phyloP scores from a whole-genome alignment of 192 early-diverging fungal genomes.

The Rhizoclosmatium sp. region DNA sequence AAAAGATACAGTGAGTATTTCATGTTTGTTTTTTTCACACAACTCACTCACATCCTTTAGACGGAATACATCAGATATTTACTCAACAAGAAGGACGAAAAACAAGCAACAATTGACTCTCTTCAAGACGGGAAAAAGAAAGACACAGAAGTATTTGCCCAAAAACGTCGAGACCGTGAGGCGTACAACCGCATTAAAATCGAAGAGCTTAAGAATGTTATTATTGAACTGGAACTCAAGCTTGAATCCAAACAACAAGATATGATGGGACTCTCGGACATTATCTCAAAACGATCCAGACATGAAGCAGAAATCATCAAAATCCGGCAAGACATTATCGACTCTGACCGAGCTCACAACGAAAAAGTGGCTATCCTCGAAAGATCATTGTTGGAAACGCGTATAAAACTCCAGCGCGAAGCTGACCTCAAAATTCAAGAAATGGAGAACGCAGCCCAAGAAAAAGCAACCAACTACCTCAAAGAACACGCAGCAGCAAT shows the following conservation, averaged over 20 bases:
- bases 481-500: constrained; percentile 50
- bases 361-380: constrained; percentile 47
- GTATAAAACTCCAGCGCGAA: constrained; percentile 62
- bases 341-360: constrained; percentile 51
- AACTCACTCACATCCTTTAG: constrained; percentile 29
- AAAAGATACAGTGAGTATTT: constrained; percentile 49
- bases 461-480: constrained; percentile 61
- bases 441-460: constrained; percentile 64
- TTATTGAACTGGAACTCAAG: constrained; percentile 52
- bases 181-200: constrained; percentile 50
- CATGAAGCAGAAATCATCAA: constrained; percentile 56
- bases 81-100: constrained; percentile 56
- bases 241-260: constrained; percentile 56
- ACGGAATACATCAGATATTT: constrained; percentile 61
- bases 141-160: constrained; percentile 48
- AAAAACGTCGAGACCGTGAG: constrained; percentile 39
- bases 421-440: constrained; percentile 55
- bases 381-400: constrained; percentile 51
- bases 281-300: constrained; percentile 50
- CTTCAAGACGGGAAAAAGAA: constrained; percentile 49
- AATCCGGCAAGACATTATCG: constrained; percentile 49
- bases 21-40: not conserved
- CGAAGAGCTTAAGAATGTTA: constrained; percentile 49
- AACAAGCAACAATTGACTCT: constrained; percentile 51
- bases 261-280: constrained; percentile 51